Evolutionary conservation across 139 green algal genomes (phyloP), one percentile per base, ranked within the genome.

Genomic region (Picochlorum sp.): DNA sequence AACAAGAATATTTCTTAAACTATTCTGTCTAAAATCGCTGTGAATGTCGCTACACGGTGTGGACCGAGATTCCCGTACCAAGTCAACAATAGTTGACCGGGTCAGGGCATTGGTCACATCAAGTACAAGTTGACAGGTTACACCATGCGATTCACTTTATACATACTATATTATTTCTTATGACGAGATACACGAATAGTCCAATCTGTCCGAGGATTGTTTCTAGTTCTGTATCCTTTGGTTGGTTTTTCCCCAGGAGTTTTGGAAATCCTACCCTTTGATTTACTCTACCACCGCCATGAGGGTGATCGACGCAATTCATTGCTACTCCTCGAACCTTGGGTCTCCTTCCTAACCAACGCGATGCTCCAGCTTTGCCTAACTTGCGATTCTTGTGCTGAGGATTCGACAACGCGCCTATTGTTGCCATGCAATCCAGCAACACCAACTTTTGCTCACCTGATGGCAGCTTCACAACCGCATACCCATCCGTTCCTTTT

Each of bases 301-400:
- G 84, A 6, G 92, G 92, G 71, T 98, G 92, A 63, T 98, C 92
- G 30, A 96, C 79, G 5, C 85, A 79, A 68, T 98, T 98, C 90
- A 96, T 98, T 32, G 91, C 90, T 45, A 96, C 79, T 63, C 91
- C 92, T 5, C 91, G 75, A 62, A 90, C 81, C 14, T 24, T 72
- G 8, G 83, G 74, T 62, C 82, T 68, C 38, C 76, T 56, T 45
- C 85, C 85, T 7, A 67, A 45, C 77, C 82, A 86, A 11, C 83
- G 75, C 26, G 58, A 74, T n/a, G 74, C 79, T 3, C 89, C 89
- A 11, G 86, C 89, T 65, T 94, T 95, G 30, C 83, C 89, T 7
- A 92, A 45, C 68, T 90, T 90, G n/a, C 61, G 63, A 44, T 94
- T 89, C 28, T 83, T 84, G 69, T 96, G 80, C 67, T 89, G 70